Base-by-base conservation (phyloP, 805 yeast species). In the Candida multigemmis region DNA sequence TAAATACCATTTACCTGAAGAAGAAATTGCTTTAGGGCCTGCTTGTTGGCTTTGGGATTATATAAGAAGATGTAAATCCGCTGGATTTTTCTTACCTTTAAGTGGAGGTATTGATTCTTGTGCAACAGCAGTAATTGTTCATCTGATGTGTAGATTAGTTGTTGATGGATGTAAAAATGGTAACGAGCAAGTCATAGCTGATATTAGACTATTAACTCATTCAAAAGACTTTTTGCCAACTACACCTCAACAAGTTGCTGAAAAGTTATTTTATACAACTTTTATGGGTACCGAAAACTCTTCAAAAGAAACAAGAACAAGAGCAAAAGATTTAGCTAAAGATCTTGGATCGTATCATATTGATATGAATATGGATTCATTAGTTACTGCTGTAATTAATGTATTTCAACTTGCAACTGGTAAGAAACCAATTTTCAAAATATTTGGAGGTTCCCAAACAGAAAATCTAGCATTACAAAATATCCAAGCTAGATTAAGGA, bases 21-120 rank as follows among this genome's bases (percentile, higher is more conserved):
- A 91, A 55, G 99, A 91, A 53, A 89, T 91, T 38, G 96, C 97
- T 1, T 61, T 83, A 23, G 99, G 99, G 0, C 99, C 99, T 1
- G 98, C 99, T 0, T 91, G 98, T 52, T 91, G 99, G 99, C 55
- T 91, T 37, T 91, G 99, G 99, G 99, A 91, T 53, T 91, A 91
- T 46, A 65, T 91, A 32, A 72, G 99, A 50, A 71, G 99, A 37
- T 84, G 94, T 40, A 74, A 73, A 38, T 82, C 91, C 27, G 84
- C 86, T 0, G 99, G 99, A 0, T 91, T 68, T 50, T 93, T 91
- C 54, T 61, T 91, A 24, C 97, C 99, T 0, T 62, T 91, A 26
- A 80, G 94, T 50, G 99, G 99, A 12, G 99, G 99, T 26, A 89
- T 91, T 37, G 99, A 91, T 49, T 82, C 94, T 19, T 93, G 98